Evolutionary conservation across 2,329 filamentous ascomycete genomes (phyloP), one percentile per base, ranked within the genome.

Genomic region (Geosmithia morbida): DNA sequence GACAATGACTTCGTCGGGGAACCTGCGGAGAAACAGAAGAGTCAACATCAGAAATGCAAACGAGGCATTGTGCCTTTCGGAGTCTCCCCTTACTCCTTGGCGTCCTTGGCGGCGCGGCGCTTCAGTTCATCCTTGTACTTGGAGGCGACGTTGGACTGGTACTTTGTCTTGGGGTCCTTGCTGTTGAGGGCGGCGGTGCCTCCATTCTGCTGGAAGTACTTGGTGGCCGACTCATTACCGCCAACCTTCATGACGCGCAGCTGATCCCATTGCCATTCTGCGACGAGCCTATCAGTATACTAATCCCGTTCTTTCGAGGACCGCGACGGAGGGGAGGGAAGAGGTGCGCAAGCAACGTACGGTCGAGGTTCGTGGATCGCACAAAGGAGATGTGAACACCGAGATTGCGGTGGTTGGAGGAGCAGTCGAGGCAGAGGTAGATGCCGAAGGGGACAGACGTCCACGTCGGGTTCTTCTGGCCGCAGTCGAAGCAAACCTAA

Each of bases 321-420:
- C 29, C 7, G 29, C 29, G 6, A 30, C 7, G 29, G 29, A 30
- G 2, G 8, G 18, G 2, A 22, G n/a, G 42, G 30, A 51, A 47
- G 37, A 16, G 22, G 30, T 43, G 48, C 29, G 29, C 29, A 30
- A 7, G n/a, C 50, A 29, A 61, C 87, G 62, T 85, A 97, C 90
- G 88, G 66, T 98, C 92, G 65, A 98, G 85, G 66, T 96, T 96
- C 52, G 90, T 97, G 51, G 90, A 97, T 59, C 92, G 85, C 59
- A 98, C 92, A 72, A 98, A 98, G 57, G 90, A 96, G 68, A 98
- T 96, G 68, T 98, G 92, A 51, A 97, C 90, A 66, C 92, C 92
- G 59, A 98, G 81, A 66, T 97, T 97, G 57, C 92, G 84, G 67
- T 98, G 92, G 66, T 96, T 88, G 49, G 90, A 85, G 41, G 90